Evolutionary conservation across 176 grass and related monocot genomes (phyloP), one percentile per base, ranked within the genome.

Genomic region (Aegilops tauschii): DNA sequence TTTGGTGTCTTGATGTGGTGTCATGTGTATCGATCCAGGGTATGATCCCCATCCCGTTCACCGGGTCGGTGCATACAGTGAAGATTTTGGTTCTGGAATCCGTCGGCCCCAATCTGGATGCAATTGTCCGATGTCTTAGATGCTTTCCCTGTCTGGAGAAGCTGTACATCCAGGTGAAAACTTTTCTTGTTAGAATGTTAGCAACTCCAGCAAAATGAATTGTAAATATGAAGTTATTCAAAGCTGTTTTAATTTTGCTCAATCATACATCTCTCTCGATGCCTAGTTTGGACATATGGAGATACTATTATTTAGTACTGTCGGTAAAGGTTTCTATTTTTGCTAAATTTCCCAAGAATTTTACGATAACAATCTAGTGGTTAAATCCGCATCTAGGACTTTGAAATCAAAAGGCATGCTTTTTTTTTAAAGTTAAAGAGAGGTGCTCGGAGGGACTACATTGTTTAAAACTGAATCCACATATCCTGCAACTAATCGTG

Each of bases 141-240:
- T 64, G 82, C 9, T 84, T 84, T 21, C 82, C 82, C 17, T 75
- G 31, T 10, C 0, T 59, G 32, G 32, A 85, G 45, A 69, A 78
- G 16, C 63, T 85, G 1, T 78, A 69, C 49, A 78, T 85, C 10
- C 2, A 1, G 8, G 84, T 78, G 8, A 39, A 39, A 9, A 9
- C 1, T 39, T 39, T 39, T 39, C 8, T 9, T 39, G 37, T 9
- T 39, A 39, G n/a, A 42, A 42, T 16, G 12, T 50, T 5, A 50
- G 1, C 44, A 5, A 50, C 49, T 50, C 49, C 49, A 50, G 49
- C 12, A 50, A 50, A 50, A 50, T 1, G 14, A 50, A 50, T 50
- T 50, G 4, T 50, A 50, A 5, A 50, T 50, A 50, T 16, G 13
- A 5, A 50, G 49, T 25, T 72, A 50, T 50, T 50, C 49, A 50